Conservation (phyloP, 2,329 filamentous ascomycete species). For the Xylaria sp. region DNA sequence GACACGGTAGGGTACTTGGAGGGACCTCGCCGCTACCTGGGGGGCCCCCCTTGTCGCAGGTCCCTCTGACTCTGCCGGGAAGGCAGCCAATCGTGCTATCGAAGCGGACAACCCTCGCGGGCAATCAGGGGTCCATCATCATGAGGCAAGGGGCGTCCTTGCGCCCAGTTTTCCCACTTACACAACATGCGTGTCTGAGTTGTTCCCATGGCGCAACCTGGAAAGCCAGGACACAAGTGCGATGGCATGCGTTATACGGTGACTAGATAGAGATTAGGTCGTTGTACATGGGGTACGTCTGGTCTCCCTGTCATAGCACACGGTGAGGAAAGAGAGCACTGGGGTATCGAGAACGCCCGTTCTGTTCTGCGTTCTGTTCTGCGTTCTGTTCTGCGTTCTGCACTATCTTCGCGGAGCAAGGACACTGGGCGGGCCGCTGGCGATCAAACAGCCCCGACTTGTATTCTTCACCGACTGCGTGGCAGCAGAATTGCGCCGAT, state of each 20-base stretch:
- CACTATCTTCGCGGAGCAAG: slow-evolving; percentile 13
- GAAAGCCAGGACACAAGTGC: slow-evolving; percentile 17
- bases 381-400: neutral
- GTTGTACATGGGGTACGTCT: neutral
- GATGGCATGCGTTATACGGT: slow-evolving; percentile 7
- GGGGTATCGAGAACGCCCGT: no score
- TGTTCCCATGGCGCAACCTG: slow-evolving; percentile 16
- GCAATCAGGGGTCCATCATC: slow-evolving; percentile 37
- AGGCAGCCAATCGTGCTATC: slow-evolving; percentile 37
- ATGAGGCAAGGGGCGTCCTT: slow-evolving; percentile 39
- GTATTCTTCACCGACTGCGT: slow-evolving; percentile 13
- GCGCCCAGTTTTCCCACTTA: slow-evolving; percentile 25
- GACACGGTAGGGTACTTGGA: slow-evolving; percentile 27
- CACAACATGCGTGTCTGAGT: slow-evolving; percentile 29
- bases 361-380: no score
- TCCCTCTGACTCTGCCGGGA: slow-evolving; percentile 34
- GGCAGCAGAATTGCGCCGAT: slow-evolving; percentile 5
- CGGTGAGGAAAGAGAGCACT: no score
- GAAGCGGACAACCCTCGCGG: slow-evolving; percentile 25
- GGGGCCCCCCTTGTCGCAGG: slow-evolving; percentile 34
- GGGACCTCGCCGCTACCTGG: slow-evolving; percentile 34
- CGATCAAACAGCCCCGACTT: slow-evolving; percentile 25
- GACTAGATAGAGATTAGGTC: neutral
- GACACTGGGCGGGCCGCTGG: slow-evolving; percentile 14
- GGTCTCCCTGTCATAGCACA: neutral